These are phyloP conservation scores for Ilex asprella DNA, from an alignment of 257 asterid genomes.

Conservation along the genomic window DNA sequence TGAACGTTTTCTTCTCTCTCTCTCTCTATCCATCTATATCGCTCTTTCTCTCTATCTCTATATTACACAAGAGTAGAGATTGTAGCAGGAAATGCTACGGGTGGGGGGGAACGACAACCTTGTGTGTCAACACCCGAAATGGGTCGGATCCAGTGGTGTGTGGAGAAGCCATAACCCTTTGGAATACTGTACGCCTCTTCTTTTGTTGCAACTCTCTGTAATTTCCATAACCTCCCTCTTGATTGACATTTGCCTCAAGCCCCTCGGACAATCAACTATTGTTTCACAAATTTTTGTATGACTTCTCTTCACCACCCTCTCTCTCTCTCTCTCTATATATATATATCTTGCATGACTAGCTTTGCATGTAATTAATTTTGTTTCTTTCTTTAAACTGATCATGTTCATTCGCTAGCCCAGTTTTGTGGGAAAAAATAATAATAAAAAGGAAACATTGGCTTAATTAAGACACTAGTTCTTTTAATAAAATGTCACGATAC, in stretches of 20 bases:
- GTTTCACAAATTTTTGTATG: conserved; percentile 70
- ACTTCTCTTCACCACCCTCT: background rate
- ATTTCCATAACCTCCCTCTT: conserved; percentile 39
- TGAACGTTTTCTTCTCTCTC: background rate
- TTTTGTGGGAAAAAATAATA: too few species aligned
- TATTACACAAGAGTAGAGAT: background rate
- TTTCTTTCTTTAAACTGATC: too few species aligned
- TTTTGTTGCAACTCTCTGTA: conserved; percentile 48
- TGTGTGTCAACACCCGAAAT: conserved; percentile 46
- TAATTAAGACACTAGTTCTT: too few species aligned
- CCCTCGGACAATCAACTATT: conserved; percentile 65
- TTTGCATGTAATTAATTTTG: too few species aligned
- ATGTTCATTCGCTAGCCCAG: too few species aligned
- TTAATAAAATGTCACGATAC: too few species aligned
- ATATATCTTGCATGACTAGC: background rate
- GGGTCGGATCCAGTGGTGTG: conserved; percentile 36
- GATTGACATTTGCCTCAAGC: conserved; percentile 47
- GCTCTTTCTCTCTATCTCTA: background rate
- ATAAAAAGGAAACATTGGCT: too few species aligned
- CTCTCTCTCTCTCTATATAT: background rate
- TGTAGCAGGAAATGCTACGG: background rate
- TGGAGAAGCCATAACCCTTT: conserved; percentile 41
- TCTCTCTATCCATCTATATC: background rate
- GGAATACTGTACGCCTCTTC: conserved; percentile 48
- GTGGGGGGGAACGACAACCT: conserved; percentile 18